A percentile compares a stretch with the other conserved stretches of the same genome.
phyloP scores from a whole-genome alignment of 208 protist species.

The Leishmania tropica region DNA sequence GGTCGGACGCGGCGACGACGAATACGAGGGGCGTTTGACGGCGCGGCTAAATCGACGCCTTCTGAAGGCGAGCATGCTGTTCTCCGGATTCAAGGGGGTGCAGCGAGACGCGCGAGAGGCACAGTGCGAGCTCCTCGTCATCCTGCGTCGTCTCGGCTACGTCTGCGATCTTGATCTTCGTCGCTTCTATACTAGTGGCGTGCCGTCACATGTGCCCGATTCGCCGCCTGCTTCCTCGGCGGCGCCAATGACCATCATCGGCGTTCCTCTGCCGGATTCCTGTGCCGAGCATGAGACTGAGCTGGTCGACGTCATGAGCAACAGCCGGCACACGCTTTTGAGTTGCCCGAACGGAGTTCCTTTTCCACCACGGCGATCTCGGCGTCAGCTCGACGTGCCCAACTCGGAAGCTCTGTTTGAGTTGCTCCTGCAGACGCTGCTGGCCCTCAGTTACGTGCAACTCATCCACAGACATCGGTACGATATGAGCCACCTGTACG shows the following conservation, averaged over 20 bases:
- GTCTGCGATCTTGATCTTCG: conserved; percentile 60
- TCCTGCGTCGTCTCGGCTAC: conserved; percentile 74
- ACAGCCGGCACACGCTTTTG: conserved; percentile 22
- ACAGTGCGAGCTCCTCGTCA: conserved; percentile 65
- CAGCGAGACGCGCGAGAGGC: conserved; percentile 40
- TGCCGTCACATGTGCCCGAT: too few species aligned
- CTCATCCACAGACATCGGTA: conserved; percentile 53
- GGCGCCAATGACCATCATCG: conserved; percentile 4
- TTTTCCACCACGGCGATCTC: neutral
- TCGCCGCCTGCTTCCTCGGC: neutral
- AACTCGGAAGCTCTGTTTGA: conserved; percentile 31
- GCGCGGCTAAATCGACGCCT: conserved; percentile 26
- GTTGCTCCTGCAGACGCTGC: conserved; percentile 39
- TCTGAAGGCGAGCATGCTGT: conserved; percentile 43
- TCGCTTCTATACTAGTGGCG: neutral
- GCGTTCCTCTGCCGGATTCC: conserved; percentile 17
- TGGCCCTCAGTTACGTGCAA: conserved; percentile 65
- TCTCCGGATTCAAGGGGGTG: conserved; percentile 55
- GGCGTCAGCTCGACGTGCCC: conserved; percentile 7
- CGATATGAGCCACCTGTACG: conserved; percentile 64
- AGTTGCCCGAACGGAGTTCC: conserved; percentile 1
- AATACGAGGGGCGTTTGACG: conserved; percentile 16
- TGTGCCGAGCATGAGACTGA: conserved; percentile 54
- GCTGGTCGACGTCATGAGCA: conserved; percentile 27
- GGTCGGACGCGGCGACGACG: conserved; percentile 7